Conservation (phyloP, 805 yeast genomes). For the Hanseniaspora lindneri region DNA sequence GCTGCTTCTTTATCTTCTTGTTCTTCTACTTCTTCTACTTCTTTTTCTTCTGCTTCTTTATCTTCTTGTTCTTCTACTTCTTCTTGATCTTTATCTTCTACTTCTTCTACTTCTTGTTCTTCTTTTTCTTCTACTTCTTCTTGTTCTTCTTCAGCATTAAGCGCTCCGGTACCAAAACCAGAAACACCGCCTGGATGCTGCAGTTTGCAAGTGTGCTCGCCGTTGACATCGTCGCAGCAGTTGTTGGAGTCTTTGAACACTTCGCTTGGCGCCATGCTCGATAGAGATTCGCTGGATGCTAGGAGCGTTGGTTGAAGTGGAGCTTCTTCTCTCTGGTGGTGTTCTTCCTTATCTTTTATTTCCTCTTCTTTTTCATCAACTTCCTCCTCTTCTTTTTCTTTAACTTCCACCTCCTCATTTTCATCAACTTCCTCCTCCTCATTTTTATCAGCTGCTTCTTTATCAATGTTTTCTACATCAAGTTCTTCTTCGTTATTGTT, state of each 20-base stretch:
- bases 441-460: constrained; percentile 18
- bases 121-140: not conserved
- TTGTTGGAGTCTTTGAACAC: not conserved
- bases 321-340: constrained; percentile 14
- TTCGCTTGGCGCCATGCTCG: too few relatives aligned
- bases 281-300: too few relatives aligned
- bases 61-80: not conserved
- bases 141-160: not conserved
- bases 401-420: constrained; percentile 11
- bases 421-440: constrained; percentile 7
- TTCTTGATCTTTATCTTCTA: not conserved
- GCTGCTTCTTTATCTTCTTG: not conserved
- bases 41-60: not conserved
- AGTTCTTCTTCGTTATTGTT: not conserved
- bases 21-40: not conserved
- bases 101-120: not conserved
- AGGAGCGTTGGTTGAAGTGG: too few relatives aligned
- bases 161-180: not conserved
- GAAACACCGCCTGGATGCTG: too few relatives aligned
- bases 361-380: constrained; percentile 10
- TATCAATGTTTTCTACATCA: constrained; percentile 13
- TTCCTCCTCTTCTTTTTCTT: constrained; percentile 11
- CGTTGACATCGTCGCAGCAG: not conserved
- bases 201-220: not conserved
- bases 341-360: constrained; percentile 7